Conservation (phyloP, 2,329 filamentous ascomycete genomes). For the Cercospora nicotianae region DNA sequence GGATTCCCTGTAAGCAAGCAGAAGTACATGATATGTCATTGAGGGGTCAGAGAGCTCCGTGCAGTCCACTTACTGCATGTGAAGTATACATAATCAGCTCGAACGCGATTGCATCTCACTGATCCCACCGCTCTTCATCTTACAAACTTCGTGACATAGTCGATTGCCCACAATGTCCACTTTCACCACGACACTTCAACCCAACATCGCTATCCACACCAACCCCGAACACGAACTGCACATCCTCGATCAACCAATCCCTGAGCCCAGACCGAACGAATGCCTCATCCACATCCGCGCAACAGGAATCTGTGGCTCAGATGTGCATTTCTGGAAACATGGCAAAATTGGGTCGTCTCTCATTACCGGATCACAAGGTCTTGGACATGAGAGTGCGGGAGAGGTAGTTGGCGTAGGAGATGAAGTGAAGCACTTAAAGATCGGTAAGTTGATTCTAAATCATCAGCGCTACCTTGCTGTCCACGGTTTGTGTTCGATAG, state of each 20-base stretch:
- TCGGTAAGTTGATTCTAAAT: slow-evolving; percentile 32
- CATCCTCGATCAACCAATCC: slow-evolving; percentile 28
- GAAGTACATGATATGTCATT: not conserved
- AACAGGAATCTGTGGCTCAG: slow-evolving; percentile 38
- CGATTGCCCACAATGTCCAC: not conserved
- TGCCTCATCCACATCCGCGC: slow-evolving; percentile 38
- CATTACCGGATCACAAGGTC: slow-evolving; percentile 25
- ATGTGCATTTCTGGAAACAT: slow-evolving; percentile 39
- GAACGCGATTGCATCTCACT: not conserved
- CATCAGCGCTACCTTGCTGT: no score
- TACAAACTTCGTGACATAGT: not conserved
- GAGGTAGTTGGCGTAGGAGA: slow-evolving; percentile 30
- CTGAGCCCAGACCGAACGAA: slow-evolving; percentile 32
- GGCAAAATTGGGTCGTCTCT: slow-evolving; percentile 33
- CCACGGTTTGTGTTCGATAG: no score
- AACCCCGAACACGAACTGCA: slow-evolving; percentile 37
- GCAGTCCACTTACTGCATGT: not conserved
- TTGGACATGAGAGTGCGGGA: slow-evolving; percentile 38
- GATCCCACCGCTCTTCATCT: not conserved
- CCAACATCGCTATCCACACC: slow-evolving; percentile 37
- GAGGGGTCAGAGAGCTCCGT: slow-evolving; percentile 5
- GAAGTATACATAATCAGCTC: not conserved
- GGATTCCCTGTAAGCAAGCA: not conserved
- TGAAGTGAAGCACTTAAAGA: slow-evolving; percentile 27
- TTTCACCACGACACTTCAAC: not conserved